A percentile compares a stretch with the other conserved stretches of the same genome.
Conservation (phyloP, 2,329 filamentous ascomycete genomes). For the Corinectria fuckeliana region DNA sequence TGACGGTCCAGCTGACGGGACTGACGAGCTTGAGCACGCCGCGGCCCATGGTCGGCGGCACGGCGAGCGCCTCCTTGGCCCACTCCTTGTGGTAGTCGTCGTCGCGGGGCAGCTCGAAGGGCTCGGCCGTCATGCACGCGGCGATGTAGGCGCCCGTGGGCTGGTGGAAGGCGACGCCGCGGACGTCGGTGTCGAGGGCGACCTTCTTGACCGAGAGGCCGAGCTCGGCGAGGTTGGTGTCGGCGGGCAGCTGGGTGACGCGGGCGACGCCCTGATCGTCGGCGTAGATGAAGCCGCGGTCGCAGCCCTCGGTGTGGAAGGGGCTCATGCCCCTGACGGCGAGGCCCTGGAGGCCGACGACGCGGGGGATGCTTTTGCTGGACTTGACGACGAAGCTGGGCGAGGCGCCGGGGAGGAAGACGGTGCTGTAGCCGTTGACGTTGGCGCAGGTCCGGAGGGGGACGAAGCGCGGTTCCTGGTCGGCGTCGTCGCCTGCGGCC, state of each 20-base stretch:
- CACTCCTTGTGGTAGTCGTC: slow-evolving; percentile 85
- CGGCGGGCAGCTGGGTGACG: slow-evolving; percentile 72
- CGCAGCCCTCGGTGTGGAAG: slow-evolving; percentile 79
- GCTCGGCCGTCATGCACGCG: slow-evolving; percentile 69
- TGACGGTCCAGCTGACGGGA: slow-evolving; percentile 76
- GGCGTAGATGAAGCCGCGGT: slow-evolving; percentile 83
- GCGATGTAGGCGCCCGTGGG: slow-evolving; percentile 78
- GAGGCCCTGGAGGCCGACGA: slow-evolving; percentile 74
- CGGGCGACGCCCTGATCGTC: slow-evolving; percentile 75
- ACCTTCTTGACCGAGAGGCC: slow-evolving; percentile 79
- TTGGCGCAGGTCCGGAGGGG: slow-evolving; percentile 66
- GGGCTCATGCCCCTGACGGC: slow-evolving; percentile 74
- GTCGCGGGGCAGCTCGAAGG: slow-evolving; percentile 85
- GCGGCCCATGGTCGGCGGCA: slow-evolving; percentile 72
- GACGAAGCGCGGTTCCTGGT: slow-evolving; percentile 53
- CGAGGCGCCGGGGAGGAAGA: slow-evolving; percentile 82
- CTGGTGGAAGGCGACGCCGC: slow-evolving; percentile 77
- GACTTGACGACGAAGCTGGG: slow-evolving; percentile 86
- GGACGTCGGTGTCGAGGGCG: slow-evolving; percentile 71
- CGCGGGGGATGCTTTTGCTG: slow-evolving; percentile 75
- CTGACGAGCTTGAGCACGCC: slow-evolving; percentile 81
- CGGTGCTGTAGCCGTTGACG: slow-evolving; percentile 78
- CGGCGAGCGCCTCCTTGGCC: slow-evolving; percentile 70
- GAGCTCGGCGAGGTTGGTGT: slow-evolving; percentile 74
- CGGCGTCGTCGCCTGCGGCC: slow-evolving; percentile 57